Evolutionary conservation across 768 basidiomycete genomes (phyloP).

Genomic region (Xerocomellus intermedius): DNA sequence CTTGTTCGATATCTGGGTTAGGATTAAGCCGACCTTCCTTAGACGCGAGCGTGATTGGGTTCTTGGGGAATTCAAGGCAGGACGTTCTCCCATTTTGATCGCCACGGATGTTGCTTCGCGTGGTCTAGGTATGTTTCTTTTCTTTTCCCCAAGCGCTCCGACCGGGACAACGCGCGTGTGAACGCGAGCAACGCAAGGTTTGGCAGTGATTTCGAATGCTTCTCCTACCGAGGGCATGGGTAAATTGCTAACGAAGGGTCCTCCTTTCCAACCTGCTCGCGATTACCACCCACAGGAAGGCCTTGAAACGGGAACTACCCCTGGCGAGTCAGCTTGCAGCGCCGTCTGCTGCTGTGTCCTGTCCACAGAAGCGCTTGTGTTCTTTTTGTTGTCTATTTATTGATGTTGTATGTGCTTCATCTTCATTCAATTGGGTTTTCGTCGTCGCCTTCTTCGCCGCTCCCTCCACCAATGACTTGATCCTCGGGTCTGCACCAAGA

Average conservation of each 20-base stretch:
- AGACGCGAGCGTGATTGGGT: slow-evolving; percentile 99
- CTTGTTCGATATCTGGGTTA: neutral
- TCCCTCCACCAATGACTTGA: slow-evolving; percentile 33
- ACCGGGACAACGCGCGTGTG: slow-evolving; percentile 33
- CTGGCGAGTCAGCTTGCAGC: too few species aligned
- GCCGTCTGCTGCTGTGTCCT: slow-evolving; percentile 21
- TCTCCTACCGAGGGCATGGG: slow-evolving; percentile 19
- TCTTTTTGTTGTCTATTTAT: slow-evolving; percentile 27
- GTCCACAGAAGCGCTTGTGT: slow-evolving; percentile 34
- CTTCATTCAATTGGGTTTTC: slow-evolving; percentile 15
- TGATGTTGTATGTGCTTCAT: slow-evolving; percentile 36
- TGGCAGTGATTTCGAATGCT: slow-evolving; percentile 25
- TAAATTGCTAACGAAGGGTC: slow-evolving; percentile 21
- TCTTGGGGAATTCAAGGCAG: slow-evolving; percentile 95
- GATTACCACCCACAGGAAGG: slow-evolving; percentile 28
- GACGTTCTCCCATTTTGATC: slow-evolving; percentile 95
- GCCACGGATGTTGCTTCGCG: slow-evolving; percentile 99
- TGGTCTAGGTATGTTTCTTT: slow-evolving; percentile 91
- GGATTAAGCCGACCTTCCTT: neutral
- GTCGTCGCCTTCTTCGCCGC: slow-evolving; percentile 7
- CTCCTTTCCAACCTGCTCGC: slow-evolving; percentile 21
- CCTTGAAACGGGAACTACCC: slow-evolving; percentile 14
- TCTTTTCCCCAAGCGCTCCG: slow-evolving; percentile 34
- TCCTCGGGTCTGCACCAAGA: slow-evolving; percentile 51
- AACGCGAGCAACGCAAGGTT: slow-evolving; percentile 31